phyloP scores from a whole-genome alignment of 495 filamentous ascomycete species.

The Opeltia flavorubescens region DNA sequence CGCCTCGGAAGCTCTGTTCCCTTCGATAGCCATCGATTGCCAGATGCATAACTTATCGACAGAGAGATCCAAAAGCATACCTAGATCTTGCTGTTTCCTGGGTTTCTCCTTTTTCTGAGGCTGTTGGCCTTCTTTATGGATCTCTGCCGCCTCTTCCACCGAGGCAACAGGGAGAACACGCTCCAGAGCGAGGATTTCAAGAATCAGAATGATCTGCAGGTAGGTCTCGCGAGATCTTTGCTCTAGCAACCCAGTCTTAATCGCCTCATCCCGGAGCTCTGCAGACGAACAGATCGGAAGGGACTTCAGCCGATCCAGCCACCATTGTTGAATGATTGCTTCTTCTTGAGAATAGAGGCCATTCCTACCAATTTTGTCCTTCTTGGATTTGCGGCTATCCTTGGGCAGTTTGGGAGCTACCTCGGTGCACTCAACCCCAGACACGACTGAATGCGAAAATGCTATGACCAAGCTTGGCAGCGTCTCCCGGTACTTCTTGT shows the following conservation, averaged over 20 bases:
- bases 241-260: conserved; percentile 44
- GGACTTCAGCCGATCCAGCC: conserved; percentile 38
- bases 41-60: conserved; percentile 90
- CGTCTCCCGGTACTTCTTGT: conserved; percentile 75
- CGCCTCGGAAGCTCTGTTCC: conserved; percentile 37
- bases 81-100: conserved; percentile 39
- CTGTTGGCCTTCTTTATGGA: conserved; percentile 16
- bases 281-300: conserved; percentile 21
- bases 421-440: conserved; percentile 39
- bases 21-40: conserved; percentile 63
- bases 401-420: conserved; percentile 12
- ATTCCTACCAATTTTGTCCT: conserved; percentile 59
- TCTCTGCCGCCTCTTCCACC: conserved; percentile 12
- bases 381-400: conserved; percentile 50
- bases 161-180: conserved; percentile 10
- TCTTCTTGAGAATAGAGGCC: conserved; percentile 67
- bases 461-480: conserved; percentile 53
- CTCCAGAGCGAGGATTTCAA: conserved; percentile 76
- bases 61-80: conserved; percentile 62
- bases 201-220: conserved; percentile 75
- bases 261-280: conserved; percentile 35
- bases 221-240: conserved; percentile 69
- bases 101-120: conserved; percentile 22
- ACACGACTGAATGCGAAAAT: conserved; percentile 41
- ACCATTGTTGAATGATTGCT: conserved; percentile 66